phyloP scores from a whole-genome alignment of 2,329 filamentous ascomycete genomes.

The Colletotrichum eleusines region DNA sequence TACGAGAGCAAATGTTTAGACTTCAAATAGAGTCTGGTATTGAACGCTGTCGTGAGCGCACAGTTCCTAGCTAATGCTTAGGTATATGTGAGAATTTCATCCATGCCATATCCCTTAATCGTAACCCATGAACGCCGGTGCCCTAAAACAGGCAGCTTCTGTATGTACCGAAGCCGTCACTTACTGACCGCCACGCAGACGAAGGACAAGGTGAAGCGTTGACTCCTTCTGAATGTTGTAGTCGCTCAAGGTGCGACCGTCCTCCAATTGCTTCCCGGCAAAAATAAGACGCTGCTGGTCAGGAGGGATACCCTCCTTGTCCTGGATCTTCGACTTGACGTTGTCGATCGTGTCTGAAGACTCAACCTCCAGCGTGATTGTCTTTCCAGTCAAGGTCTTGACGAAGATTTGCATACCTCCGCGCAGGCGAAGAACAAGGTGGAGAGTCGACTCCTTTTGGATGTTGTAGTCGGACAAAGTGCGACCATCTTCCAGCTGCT shows the following conservation, averaged over 20 bases:
- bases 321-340: conserved; percentile 96
- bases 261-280: conserved; percentile 95
- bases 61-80: conserved; percentile 24
- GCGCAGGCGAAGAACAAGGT: conserved; percentile 83
- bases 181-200: conserved; percentile 79
- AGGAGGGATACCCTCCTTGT: conserved; percentile 96
- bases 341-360: no score
- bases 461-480: conserved; percentile 97
- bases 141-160: not conserved
- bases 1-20: not conserved
- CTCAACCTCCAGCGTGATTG: conserved; percentile 92
- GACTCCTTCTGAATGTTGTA: conserved; percentile 91
- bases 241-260: conserved; percentile 88
- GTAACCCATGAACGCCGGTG: conserved; percentile 41
- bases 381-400: conserved; percentile 90
- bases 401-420: conserved; percentile 87
- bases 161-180: conserved; percentile 2
- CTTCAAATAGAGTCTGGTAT: conserved; percentile 39
- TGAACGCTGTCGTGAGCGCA: conserved; percentile 35
- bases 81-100: conserved; percentile 35
- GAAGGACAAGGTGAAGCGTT: conserved; percentile 82
- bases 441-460: conserved; percentile 88
- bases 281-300: conserved; percentile 98
- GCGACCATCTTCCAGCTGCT: conserved; percentile 92
- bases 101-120: conserved; percentile 45